Percentiles rank a stretch among this genome's conserved stretches.
Evolutionary conservation across 371 early-diverging fungal species (phyloP).

Genomic region (Synchytrium microbalum): DNA sequence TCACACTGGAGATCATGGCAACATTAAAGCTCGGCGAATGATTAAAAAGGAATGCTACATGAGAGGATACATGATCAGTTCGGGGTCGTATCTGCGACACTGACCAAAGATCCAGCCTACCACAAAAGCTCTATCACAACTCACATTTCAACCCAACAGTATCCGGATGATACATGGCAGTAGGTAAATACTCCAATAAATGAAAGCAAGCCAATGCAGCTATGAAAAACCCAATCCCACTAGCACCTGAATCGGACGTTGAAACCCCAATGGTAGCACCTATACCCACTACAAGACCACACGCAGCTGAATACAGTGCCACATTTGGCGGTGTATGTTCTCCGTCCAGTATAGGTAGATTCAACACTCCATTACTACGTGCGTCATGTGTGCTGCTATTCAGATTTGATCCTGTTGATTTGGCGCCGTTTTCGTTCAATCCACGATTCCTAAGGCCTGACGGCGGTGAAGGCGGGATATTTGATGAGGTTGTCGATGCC

Average conservation of each 20-base stretch:
- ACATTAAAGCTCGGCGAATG: constrained; percentile 65
- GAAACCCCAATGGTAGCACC: constrained; percentile 36
- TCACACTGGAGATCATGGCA: constrained; percentile 56
- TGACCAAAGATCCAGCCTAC: constrained; percentile 8
- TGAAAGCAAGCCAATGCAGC: constrained; percentile 62
- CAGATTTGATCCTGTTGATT: no score
- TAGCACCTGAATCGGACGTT: constrained; percentile 12
- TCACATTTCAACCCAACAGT: constrained; percentile 58
- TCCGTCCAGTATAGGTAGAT: constrained; percentile 55
- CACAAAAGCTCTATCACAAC: constrained; percentile 9
- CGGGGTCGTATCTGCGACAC: neutral
- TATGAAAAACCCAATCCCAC: constrained; percentile 59
- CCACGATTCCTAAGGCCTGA: no score
- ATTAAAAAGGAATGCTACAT: constrained; percentile 60
- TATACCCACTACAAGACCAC: constrained; percentile 53
- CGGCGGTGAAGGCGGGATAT: no score
- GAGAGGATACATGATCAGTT: neutral
- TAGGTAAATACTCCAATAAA: constrained; percentile 66
- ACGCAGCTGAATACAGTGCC: constrained; percentile 51
- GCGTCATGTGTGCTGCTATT: no score
- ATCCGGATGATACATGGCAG: constrained; percentile 61
- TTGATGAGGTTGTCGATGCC: no score
- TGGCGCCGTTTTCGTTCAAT: no score
- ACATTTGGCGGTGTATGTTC: constrained; percentile 66
- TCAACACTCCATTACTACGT: no score